Conservation (phyloP, 371 early-diverging fungal genomes). For the Rhizopus stolonifer region DNA sequence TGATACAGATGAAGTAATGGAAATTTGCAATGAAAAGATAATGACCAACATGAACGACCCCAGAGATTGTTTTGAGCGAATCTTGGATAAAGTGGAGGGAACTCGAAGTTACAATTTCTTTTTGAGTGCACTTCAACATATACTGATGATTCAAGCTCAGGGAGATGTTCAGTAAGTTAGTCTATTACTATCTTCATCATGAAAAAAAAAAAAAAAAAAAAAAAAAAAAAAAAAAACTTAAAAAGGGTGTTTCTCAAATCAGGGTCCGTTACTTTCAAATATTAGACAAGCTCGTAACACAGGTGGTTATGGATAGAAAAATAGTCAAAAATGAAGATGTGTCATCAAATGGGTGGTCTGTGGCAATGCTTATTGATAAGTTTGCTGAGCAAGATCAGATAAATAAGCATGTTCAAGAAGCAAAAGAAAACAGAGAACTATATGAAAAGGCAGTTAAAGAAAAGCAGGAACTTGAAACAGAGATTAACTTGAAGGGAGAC, state of each 20-base stretch:
- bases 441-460: conserved; percentile 52
- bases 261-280: conserved; percentile 79
- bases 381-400: conserved; percentile 83
- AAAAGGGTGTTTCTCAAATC: not conserved
- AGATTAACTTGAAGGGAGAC: conserved; percentile 70
- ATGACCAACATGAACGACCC: conserved; percentile 81
- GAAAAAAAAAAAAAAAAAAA: not conserved
- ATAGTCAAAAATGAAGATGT: conserved; percentile 63
- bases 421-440: conserved; percentile 57
- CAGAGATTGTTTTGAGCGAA: conserved; percentile 72
- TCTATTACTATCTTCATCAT: not conserved
- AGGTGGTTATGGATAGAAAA: conserved; percentile 80
- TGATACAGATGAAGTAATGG: conserved; percentile 76
- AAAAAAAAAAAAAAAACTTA: not conserved
- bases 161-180: conserved; percentile 46
- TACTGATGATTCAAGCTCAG: conserved; percentile 72
- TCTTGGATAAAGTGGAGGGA: conserved; percentile 71
- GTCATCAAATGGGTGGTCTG: conserved; percentile 50
- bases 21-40: conserved; percentile 74
- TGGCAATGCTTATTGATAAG: conserved; percentile 71
- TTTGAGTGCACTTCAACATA: conserved; percentile 75
- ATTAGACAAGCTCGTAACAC: conserved; percentile 75
- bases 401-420: conserved; percentile 64
- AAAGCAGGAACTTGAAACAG: conserved; percentile 70
- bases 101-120: conserved; percentile 78